Percentiles rank a stretch among this genome's conserved stretches.
Evolutionary conservation across 495 filamentous ascomycete genomes (phyloP).

Genomic region (Pseudevernia furfuracea): DNA sequence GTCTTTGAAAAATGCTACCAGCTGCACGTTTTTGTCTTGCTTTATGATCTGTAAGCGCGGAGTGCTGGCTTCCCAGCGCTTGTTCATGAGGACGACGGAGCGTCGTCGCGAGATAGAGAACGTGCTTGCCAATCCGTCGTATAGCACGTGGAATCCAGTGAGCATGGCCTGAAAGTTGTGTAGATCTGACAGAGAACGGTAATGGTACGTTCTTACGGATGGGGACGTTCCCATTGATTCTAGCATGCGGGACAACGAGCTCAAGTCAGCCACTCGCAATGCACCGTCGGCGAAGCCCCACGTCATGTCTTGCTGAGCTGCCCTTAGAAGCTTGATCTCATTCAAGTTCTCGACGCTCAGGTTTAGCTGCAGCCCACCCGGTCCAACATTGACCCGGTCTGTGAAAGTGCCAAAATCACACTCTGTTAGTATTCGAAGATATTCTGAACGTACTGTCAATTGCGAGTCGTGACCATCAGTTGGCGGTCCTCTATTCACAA

Average conservation of each 20-base stretch:
- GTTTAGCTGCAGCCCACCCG: slow-evolving; percentile 59
- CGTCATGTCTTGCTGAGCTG: slow-evolving; percentile 59
- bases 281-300: slow-evolving; percentile 60
- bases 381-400: slow-evolving; percentile 68
- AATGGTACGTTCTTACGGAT: slow-evolving; percentile 49
- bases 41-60: slow-evolving; percentile 73
- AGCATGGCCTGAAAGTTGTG: slow-evolving; percentile 69
- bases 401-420: slow-evolving; percentile 61
- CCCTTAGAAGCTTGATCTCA: slow-evolving; percentile 55
- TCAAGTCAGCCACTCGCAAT: slow-evolving; percentile 46
- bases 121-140: slow-evolving; percentile 61
- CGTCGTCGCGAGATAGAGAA: slow-evolving; percentile 78
- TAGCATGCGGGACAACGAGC: slow-evolving; percentile 48
- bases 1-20: slow-evolving; percentile 76
- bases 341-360: slow-evolving; percentile 52
- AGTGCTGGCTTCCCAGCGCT: slow-evolving; percentile 73
- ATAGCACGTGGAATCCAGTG: slow-evolving; percentile 69
- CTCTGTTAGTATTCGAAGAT: slow-evolving; percentile 59
- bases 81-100: slow-evolving; percentile 83
- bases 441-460: slow-evolving; percentile 59
- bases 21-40: slow-evolving; percentile 61
- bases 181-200: slow-evolving; percentile 50
- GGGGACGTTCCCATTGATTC: slow-evolving; percentile 32
- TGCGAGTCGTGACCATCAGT: slow-evolving; percentile 39
- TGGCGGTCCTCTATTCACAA: slow-evolving; percentile 34